Evolutionary conservation across 441 rosid species (phyloP), one percentile per base, ranked within the genome.

Genomic region (Rhodomyrtus psidioides): DNA sequence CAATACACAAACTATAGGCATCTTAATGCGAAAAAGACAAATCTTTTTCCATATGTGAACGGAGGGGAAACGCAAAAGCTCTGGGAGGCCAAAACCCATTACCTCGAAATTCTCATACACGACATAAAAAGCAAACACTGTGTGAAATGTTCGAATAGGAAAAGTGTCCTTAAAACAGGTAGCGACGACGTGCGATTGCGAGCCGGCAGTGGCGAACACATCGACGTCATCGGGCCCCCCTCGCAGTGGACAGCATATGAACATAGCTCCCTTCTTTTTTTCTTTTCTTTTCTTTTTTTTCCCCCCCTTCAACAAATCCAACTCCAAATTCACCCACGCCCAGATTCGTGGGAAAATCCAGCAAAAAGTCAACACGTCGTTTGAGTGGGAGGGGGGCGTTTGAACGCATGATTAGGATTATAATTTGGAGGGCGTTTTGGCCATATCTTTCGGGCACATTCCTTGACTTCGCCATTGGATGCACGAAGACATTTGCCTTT

Each of bases 371-470:
- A 74, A 84, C 82, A 74, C 54, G 86, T 21, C 59, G 46, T 34
- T 65, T 30, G 6, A 12, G 55, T 62, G 49, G 60, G 3, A 3
- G 53, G 23, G 26, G 28, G 34, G 46, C 19, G 46, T 74, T 84
- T 53, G 82, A 84, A 84, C 86, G 86, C 86, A 84, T 84, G 54
- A 74, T 84, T 42, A 84, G 86, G 82, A 83, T 62, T 34, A 34
- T 54, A 84, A 74, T 75, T 84, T 51, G 83, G 83, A 70, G 81
- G 10, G 39, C 39, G 82, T 39, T 42, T 2, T 34, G 79, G 79
- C 24, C 19, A 34, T 17, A 34, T 17, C 79, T 65, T 65, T 65
- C 1, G 49, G 49, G 79, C 39, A 54, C 65, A 62, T 54, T 19
- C 82, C 39, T 84, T 84, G 86, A 84, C 86, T 84, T 84, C 62